Evolutionary conservation across 2,329 filamentous ascomycete genomes (phyloP).

Genomic region (Penicillium italicum): DNA sequence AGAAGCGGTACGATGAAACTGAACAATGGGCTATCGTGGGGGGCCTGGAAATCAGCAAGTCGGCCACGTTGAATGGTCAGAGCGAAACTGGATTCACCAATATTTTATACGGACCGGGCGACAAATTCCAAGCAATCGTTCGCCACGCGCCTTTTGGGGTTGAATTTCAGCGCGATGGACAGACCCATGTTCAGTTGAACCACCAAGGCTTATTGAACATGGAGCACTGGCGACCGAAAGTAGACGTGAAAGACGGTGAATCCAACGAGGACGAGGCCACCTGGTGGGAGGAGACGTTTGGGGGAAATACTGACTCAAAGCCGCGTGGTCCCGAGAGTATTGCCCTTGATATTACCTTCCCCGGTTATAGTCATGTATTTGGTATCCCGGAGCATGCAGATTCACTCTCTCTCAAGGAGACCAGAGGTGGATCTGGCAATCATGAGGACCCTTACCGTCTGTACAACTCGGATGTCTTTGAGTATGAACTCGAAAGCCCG

Average conservation of each 20-base stretch:
- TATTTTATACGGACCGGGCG: slow-evolving; percentile 72
- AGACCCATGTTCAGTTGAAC: slow-evolving; percentile 82
- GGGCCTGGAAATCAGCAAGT: slow-evolving; percentile 67
- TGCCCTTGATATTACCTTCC: slow-evolving; percentile 85
- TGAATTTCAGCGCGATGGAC: slow-evolving; percentile 79
- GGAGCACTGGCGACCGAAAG: slow-evolving; percentile 91
- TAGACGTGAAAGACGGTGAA: slow-evolving; percentile 60
- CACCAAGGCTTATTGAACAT: slow-evolving; percentile 85
- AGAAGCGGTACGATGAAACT: slow-evolving; percentile 92
- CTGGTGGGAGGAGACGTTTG: slow-evolving; percentile 97
- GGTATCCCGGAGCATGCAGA: slow-evolving; percentile 93
- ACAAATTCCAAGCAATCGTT: slow-evolving; percentile 77
- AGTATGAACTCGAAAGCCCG: slow-evolving; percentile 93
- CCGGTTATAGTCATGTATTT: slow-evolving; percentile 86
- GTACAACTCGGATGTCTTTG: slow-evolving; percentile 96
- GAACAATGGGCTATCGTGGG: slow-evolving; percentile 83
- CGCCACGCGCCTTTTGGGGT: slow-evolving; percentile 77
- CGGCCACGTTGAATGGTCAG: slow-evolving; percentile 64
- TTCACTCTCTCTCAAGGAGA: slow-evolving; percentile 82
- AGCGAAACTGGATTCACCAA: slow-evolving; percentile 65
- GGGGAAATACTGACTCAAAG: slow-evolving; percentile 91
- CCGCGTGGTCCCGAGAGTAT: slow-evolving; percentile 93
- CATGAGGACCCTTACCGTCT: slow-evolving; percentile 87
- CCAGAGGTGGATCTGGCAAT: slow-evolving; percentile 77
- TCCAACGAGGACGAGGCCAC: slow-evolving; percentile 65